Percentiles rank a stretch among this genome's conserved stretches.
phyloP scores from a whole-genome alignment of 352 stramenopile genomes.

The Pythium biforme region DNA sequence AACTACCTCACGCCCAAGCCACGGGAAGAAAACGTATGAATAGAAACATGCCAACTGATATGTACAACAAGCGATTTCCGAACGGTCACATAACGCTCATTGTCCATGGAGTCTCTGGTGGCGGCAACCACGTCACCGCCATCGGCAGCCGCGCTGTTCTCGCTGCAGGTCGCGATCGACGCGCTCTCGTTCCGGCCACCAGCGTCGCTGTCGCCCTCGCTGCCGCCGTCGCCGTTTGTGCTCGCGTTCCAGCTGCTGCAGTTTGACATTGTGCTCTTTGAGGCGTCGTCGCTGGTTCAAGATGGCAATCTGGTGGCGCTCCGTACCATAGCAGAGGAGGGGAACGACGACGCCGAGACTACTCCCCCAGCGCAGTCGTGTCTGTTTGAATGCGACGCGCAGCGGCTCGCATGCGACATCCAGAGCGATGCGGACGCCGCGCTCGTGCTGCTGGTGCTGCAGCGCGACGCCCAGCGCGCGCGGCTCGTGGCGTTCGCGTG shows the following conservation, averaged over 20 bases:
- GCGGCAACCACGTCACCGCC: neutral
- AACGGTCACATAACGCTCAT: neutral
- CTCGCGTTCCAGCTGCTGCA: conserved; percentile 25
- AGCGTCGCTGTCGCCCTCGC: no score
- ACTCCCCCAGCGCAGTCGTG: conserved; percentile 9
- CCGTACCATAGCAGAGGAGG: no score
- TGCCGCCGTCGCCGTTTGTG: neutral
- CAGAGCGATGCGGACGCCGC: conserved; percentile 6
- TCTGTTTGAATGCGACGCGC: conserved; percentile 20
- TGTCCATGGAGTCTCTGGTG: neutral
- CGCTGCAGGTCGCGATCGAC: conserved; percentile 16
- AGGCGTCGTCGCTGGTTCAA: neutral
- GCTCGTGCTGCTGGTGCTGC: conserved; percentile 21
- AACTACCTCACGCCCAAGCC: neutral
- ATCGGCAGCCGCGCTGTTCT: conserved; percentile 13
- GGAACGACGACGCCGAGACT: no score
- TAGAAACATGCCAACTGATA: neutral
- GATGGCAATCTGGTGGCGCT: neutral
- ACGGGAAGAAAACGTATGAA: neutral
- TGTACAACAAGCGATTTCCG: no score
- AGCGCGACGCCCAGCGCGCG: conserved; percentile 17
- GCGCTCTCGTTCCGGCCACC: neutral
- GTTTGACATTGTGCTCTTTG: conserved; percentile 24
- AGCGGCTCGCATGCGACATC: conserved; percentile 8
- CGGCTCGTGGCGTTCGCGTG: conserved; percentile 21